Evolutionary conservation across 192 early-diverging fungal species (phyloP).

Genomic region (Coemansia sp.): DNA sequence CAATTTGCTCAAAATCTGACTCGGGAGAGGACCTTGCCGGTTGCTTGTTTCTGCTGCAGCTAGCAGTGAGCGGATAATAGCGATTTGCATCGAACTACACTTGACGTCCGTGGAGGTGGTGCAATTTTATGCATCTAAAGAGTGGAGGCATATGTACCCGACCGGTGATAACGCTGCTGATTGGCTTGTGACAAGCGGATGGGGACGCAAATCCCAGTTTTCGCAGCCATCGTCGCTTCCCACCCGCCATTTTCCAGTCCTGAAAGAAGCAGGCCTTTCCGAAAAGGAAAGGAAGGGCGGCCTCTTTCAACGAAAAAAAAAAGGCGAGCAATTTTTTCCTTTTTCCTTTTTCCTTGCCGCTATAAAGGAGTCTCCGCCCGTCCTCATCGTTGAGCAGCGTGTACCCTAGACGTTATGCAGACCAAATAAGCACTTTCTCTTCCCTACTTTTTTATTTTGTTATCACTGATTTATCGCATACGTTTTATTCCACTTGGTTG

Average conservation of each 20-base stretch:
- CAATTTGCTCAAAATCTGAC: neutral
- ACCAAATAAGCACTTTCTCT: neutral
- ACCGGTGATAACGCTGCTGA: conserved; percentile 3
- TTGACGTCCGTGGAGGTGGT: neutral
- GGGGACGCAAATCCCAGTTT: neutral
- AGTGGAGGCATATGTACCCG: neutral
- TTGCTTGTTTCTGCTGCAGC: too few relatives aligned
- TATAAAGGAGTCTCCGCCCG: neutral
- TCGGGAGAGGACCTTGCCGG: conserved; percentile 1
- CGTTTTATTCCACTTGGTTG: neutral
- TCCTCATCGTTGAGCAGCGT: neutral
- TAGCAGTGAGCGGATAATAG: too few relatives aligned
- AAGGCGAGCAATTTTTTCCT: neutral
- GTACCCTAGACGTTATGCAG: conserved; percentile 40
- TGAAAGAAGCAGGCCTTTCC: neutral
- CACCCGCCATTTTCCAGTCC: neutral
- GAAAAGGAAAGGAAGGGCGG: neutral
- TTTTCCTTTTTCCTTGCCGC: neutral
- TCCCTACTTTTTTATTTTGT: neutral
- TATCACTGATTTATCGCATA: neutral
- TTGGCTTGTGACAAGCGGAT: conserved; percentile 5
- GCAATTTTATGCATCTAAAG: neutral
- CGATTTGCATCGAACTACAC: neutral
- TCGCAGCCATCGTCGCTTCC: too few relatives aligned
- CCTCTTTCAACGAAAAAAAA: neutral